phyloP scores from a whole-genome alignment of 257 asterid species.

The Perilla frutescens region DNA sequence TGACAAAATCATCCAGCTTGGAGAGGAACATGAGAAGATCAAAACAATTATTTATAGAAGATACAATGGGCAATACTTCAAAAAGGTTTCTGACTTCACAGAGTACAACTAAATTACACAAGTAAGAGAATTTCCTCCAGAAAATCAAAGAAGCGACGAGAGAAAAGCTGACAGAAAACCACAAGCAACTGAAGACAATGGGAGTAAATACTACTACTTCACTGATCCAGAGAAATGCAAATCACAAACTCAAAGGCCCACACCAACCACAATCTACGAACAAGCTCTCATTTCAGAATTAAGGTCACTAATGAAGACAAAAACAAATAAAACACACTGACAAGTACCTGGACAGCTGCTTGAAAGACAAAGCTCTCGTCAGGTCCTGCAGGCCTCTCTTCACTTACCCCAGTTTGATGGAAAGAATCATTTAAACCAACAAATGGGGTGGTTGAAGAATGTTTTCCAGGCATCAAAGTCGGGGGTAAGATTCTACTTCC shows the following conservation, averaged over 20 bases:
- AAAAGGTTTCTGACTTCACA: not conserved
- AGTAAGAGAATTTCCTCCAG: not conserved
- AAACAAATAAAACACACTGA: slow-evolving; percentile 27
- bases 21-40: not conserved
- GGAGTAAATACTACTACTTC: not conserved
- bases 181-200: not conserved
- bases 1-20: not conserved
- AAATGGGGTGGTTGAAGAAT: slow-evolving; percentile 48
- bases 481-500: slow-evolving; percentile 66
- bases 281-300: slow-evolving; percentile 9
- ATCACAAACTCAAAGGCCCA: slow-evolving; percentile 3
- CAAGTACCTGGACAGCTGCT: slow-evolving; percentile 94
- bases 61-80: slow-evolving; percentile 14
- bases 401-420: slow-evolving; percentile 62
- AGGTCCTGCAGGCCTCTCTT: slow-evolving; percentile 72
- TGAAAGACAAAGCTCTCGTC: slow-evolving; percentile 90
- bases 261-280: slow-evolving; percentile 22
- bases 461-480: slow-evolving; percentile 54
- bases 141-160: not conserved
- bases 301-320: slow-evolving; percentile 23
- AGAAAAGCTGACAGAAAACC: not conserved
- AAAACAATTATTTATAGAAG: slow-evolving; percentile 5
- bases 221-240: not conserved
- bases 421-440: slow-evolving; percentile 54
- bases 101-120: slow-evolving; percentile 6